Conservation (phyloP, 1,284 basidiomycete species). For the Ustilago curta region DNA sequence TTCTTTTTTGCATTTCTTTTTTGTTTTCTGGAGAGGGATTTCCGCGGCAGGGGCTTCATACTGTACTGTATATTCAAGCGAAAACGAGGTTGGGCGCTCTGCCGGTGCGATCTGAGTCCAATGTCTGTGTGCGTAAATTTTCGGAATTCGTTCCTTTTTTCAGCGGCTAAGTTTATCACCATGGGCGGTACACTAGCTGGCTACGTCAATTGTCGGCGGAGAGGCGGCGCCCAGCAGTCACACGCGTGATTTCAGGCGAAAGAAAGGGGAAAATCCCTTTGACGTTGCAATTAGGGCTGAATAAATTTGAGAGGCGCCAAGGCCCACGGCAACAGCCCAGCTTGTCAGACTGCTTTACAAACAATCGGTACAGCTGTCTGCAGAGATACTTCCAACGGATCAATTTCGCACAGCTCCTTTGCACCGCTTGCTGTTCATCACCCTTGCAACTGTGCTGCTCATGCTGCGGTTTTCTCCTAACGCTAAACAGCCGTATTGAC, state of each 20-base stretch:
- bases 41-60: slow-evolving; percentile 7
- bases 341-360: no score
- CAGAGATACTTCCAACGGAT: no score
- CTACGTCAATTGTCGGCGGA: slow-evolving; percentile 1
- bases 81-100: background rate
- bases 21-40: background rate
- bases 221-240: slow-evolving; percentile 1
- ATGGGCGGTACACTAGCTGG: background rate
- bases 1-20: background rate
- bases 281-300: background rate
- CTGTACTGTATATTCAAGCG: no score
- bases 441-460: background rate
- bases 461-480: no score
- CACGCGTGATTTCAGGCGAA: background rate
- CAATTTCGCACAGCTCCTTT: no score
- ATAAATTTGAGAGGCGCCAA: background rate
- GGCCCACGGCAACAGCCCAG: background rate
- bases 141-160: slow-evolving; percentile 6
- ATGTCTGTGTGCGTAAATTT: background rate
- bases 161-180: background rate
- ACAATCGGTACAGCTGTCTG: no score
- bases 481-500: no score
- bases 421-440: no score
- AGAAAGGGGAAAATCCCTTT: background rate
- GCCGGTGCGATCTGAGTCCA: background rate